Percentiles rank a stretch among this genome's conserved stretches.
Evolutionary conservation across 2,329 filamentous ascomycete genomes (phyloP).

Genomic region (Trichoderma cornu-damae): DNA sequence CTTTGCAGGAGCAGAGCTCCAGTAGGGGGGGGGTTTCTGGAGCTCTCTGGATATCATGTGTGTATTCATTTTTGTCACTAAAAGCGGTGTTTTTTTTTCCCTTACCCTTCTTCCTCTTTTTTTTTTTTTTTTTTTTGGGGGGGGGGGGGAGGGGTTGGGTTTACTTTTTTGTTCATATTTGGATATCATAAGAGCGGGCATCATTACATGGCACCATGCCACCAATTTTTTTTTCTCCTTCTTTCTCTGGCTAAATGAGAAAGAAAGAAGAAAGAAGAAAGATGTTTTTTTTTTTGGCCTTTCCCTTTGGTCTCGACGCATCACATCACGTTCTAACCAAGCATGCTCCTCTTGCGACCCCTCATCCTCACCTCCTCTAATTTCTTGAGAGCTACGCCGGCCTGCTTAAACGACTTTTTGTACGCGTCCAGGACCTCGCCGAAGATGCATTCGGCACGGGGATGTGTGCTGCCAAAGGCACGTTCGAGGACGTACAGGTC

Average conservation of each 20-base stretch:
- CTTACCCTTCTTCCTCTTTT: too few relatives aligned
- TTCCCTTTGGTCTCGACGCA: background rate
- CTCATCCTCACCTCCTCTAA: slow-evolving; percentile 90
- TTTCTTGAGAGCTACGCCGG: slow-evolving; percentile 67
- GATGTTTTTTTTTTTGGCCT: background rate
- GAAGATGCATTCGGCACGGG: slow-evolving; percentile 73
- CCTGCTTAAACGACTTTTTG: slow-evolving; percentile 67
- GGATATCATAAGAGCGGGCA: slow-evolving; percentile 32
- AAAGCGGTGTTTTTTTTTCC: slow-evolving; percentile 12
- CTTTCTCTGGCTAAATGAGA: background rate
- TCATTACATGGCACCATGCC: slow-evolving; percentile 22
- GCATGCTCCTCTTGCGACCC: slow-evolving; percentile 93
- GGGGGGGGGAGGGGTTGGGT: too few relatives aligned
- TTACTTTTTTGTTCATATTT: slow-evolving; percentile 18
- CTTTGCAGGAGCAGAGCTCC: slow-evolving; percentile 76
- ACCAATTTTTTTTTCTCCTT: background rate
- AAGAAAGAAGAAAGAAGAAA: background rate
- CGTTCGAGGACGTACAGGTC: slow-evolving; percentile 94
- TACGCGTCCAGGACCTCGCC: slow-evolving; percentile 70
- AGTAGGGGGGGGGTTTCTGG: background rate
- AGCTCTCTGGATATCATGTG: background rate
- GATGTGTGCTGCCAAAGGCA: slow-evolving; percentile 92
- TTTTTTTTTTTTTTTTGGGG: background rate
- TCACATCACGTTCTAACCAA: slow-evolving; percentile 54
- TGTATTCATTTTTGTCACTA: background rate